Conservation (phyloP, 257 asterid species). For the Solanum appendiculatum region DNA sequence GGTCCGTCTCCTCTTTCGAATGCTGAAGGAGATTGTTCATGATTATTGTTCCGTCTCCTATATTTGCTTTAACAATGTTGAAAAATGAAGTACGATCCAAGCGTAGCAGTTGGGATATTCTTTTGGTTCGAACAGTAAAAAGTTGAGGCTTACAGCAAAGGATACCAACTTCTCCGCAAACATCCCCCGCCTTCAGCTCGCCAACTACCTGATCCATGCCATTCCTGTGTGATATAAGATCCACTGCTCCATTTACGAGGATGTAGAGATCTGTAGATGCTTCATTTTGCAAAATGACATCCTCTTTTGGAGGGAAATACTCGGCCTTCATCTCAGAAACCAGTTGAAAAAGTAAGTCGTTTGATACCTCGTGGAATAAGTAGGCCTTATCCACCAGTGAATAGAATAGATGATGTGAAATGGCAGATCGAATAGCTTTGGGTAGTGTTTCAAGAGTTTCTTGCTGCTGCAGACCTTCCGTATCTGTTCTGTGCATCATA, state of each 20-base stretch:
- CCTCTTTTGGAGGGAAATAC: conserved; percentile 60
- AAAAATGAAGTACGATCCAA: conserved; percentile 55
- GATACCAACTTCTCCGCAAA: conserved; percentile 68
- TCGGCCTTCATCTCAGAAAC: conserved; percentile 73
- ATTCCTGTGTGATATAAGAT: conserved; percentile 30
- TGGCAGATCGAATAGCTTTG: conserved; percentile 66
- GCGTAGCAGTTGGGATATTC: conserved; percentile 68
- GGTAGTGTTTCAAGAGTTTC: conserved; percentile 72
- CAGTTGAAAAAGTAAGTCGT: conserved; percentile 82
- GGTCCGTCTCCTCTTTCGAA: conserved; percentile 43
- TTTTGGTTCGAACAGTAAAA: conserved; percentile 65
- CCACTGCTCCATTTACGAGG: conserved; percentile 63
- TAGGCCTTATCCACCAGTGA: conserved; percentile 54
- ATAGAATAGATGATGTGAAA: conserved; percentile 55
- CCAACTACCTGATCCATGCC: conserved; percentile 36
- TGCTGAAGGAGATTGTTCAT: conserved; percentile 79
- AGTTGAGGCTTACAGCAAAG: conserved; percentile 72
- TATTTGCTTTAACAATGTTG: conserved; percentile 63
- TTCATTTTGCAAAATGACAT: conserved; percentile 62
- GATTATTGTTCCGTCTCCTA: conserved; percentile 65
- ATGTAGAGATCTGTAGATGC: conserved; percentile 64
- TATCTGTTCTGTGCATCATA: conserved; percentile 61
- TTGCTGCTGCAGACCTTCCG: conserved; percentile 82
- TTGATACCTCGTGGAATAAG: conserved; percentile 62
- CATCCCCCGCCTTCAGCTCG: conserved; percentile 47